These are phyloP conservation scores for Candida sanyaensis DNA, from an alignment of 1,139 yeast genomes.

Conservation along the genomic window DNA sequence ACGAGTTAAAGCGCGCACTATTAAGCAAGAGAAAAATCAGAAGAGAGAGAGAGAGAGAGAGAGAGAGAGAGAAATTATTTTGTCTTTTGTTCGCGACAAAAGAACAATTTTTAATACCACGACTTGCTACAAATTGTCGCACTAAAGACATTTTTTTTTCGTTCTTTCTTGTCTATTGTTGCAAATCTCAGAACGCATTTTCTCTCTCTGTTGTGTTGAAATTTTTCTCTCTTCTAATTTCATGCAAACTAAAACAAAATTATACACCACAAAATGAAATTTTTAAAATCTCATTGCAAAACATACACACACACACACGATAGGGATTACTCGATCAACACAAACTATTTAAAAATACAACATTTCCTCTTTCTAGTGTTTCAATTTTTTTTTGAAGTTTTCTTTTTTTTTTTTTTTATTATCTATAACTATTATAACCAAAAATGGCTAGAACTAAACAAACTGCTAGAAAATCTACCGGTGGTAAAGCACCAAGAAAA, in stretches of 20 bases:
- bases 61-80: neutral
- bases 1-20: neutral
- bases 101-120: neutral
- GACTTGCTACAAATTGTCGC: neutral
- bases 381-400: too few species aligned
- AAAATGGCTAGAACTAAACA: conserved; percentile 97
- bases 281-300: neutral
- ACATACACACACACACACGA: neutral
- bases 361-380: too few species aligned
- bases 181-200: conserved; percentile 4
- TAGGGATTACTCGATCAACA: too few species aligned
- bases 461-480: conserved; percentile 98
- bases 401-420: too few species aligned
- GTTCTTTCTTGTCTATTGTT: neutral
- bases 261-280: neutral
- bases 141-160: neutral
- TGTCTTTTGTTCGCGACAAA: conserved; percentile 5
- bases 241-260: too few species aligned
- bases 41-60: too few species aligned
- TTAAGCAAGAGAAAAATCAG: too few species aligned
- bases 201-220: neutral
- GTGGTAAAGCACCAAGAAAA: conserved; percentile 99
- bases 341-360: too few species aligned
- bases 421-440: neutral
- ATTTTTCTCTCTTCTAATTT: too few species aligned